Evolutionary conservation across 129 eudicot genomes (phyloP).

Genomic region (Oenanthe sinensis): DNA sequence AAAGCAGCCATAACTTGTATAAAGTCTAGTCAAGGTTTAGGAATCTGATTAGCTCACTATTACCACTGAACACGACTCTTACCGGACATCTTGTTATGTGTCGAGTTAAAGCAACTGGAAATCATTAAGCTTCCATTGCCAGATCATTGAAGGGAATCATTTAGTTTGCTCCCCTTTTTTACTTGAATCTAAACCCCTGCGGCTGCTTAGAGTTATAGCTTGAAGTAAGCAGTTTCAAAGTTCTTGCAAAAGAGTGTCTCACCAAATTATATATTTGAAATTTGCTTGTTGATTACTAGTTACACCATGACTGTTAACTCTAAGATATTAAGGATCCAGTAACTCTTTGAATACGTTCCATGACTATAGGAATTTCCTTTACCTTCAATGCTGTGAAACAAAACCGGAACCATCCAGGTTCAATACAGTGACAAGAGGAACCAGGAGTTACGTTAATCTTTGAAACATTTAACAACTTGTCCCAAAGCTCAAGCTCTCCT

Average conservation of each 20-base stretch:
- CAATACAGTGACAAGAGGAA: conserved; percentile 82
- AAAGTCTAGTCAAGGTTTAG: not conserved
- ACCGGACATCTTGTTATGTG: not conserved
- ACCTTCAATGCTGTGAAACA: conserved; percentile 55
- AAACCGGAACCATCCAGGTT: conserved; percentile 91
- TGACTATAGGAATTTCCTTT: conserved; percentile 50
- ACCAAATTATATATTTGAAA: not conserved
- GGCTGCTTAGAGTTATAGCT: not conserved
- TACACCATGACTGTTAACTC: conserved; percentile 21
- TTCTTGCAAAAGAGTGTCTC: not conserved
- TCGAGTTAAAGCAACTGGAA: not conserved
- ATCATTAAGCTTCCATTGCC: not conserved
- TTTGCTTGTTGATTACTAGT: not conserved
- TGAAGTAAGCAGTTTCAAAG: not conserved
- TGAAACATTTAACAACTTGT: conserved; percentile 54
- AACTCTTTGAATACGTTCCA: conserved; percentile 53
- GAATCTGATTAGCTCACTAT: not conserved
- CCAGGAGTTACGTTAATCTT: conserved; percentile 73
- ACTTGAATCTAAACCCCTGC: not conserved
- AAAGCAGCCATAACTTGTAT: conserved; percentile 2
- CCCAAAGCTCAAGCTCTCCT: conserved; percentile 91
- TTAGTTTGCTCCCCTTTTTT: not conserved
- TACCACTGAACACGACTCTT: not conserved
- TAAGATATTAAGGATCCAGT: conserved; percentile 23
- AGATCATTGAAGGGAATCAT: not conserved